phyloP scores from a whole-genome alignment of 2,329 filamentous ascomycete genomes.

The Tolypocladium endophyticum region DNA sequence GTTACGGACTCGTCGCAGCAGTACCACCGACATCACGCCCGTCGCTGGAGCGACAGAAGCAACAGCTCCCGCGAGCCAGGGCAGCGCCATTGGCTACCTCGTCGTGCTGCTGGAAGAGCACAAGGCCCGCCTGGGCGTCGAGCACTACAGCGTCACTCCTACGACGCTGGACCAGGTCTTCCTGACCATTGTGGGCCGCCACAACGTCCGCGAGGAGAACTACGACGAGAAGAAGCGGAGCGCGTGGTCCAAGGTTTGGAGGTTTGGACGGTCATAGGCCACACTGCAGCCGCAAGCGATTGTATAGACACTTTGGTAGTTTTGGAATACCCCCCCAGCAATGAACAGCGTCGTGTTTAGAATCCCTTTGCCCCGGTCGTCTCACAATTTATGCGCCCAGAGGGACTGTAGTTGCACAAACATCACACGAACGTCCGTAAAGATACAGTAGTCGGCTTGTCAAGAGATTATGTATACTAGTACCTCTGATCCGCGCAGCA shows the following conservation, averaged over 20 bases:
- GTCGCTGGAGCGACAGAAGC: slow-evolving; percentile 4
- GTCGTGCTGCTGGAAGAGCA: slow-evolving; percentile 65
- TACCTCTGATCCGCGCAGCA: background rate
- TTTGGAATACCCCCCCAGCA: background rate
- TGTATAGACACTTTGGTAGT: background rate
- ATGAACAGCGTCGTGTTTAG: background rate
- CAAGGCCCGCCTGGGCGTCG: slow-evolving; percentile 58
- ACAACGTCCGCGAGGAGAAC: slow-evolving; percentile 69
- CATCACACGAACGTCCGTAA: background rate
- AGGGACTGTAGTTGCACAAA: background rate
- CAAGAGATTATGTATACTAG: background rate
- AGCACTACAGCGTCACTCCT: slow-evolving; percentile 78
- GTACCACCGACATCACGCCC: background rate
- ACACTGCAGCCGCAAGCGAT: background rate
- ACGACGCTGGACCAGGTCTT: slow-evolving; percentile 90
- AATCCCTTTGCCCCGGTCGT: background rate
- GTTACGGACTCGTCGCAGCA: background rate
- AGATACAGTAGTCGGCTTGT: background rate
- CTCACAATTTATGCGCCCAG: background rate
- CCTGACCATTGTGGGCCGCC: slow-evolving; percentile 68
- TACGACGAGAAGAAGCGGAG: slow-evolving; percentile 26
- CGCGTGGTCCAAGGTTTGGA: slow-evolving; percentile 4
- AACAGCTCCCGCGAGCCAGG: slow-evolving; percentile 17
- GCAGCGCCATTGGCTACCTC: slow-evolving; percentile 52
- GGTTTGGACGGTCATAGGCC: background rate